phyloP scores from a whole-genome alignment of 1,284 basidiomycete species.

The Apiotrichum sp. region DNA sequence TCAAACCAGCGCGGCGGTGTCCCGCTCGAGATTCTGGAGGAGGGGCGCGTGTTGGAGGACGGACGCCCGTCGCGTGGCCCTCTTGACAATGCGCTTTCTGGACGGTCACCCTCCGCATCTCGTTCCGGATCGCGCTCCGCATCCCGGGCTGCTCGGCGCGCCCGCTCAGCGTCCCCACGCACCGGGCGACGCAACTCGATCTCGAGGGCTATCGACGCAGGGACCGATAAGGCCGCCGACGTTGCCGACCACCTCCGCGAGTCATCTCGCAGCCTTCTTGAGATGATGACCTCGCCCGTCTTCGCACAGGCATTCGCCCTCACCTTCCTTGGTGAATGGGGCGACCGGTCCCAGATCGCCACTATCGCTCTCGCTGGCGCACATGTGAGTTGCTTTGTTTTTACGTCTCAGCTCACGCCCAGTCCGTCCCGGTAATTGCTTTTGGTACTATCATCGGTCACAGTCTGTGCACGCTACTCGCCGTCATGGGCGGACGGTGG shows the following conservation, averaged over 20 bases:
- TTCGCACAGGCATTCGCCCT: constrained; percentile 93
- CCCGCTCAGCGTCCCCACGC: background rate
- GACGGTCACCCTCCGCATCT: background rate
- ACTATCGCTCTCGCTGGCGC: constrained; percentile 95
- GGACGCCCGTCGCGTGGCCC: constrained; percentile 6
- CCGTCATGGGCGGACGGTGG: constrained; percentile 84
- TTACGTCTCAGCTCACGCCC: constrained; percentile 8
- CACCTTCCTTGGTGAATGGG: constrained; percentile 98
- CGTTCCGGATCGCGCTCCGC: background rate
- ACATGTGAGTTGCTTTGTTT: constrained; percentile 63
- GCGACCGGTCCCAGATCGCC: constrained; percentile 93
- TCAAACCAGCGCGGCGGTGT: constrained; percentile 12
- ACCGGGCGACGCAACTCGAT: background rate
- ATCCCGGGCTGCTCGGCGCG: background rate
- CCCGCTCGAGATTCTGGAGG: constrained; percentile 40
- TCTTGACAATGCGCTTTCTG: constrained; percentile 9
- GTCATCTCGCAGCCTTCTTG: constrained; percentile 46
- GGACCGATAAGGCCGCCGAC: constrained; percentile 6
- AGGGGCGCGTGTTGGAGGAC: constrained; percentile 16
- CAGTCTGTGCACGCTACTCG: constrained; percentile 76
- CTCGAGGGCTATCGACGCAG: constrained; percentile 5
- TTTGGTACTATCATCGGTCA: constrained; percentile 88
- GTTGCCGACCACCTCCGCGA: constrained; percentile 5
- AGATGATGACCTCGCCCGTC: constrained; percentile 78
- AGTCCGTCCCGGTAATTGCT: constrained; percentile 74